A percentile compares a stretch with the other conserved stretches of the same genome.
These are phyloP conservation scores for Serendipita sp. DNA, from an alignment of 768 basidiomycete species.

Conservation along the genomic window DNA sequence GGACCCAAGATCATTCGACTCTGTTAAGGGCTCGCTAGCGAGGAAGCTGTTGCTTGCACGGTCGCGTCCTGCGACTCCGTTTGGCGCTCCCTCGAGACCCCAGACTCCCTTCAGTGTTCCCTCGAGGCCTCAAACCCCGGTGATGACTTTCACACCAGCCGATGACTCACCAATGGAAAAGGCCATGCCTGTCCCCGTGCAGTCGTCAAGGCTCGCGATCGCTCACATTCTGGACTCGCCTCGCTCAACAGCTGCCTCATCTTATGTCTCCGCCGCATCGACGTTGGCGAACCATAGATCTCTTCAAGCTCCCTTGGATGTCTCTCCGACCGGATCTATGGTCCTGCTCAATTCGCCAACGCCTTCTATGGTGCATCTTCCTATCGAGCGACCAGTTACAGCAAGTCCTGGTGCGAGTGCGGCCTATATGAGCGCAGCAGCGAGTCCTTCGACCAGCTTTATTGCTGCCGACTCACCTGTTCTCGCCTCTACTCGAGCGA, in stretches of 20 bases:
- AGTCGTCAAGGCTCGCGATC: neutral
- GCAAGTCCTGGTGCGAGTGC: neutral
- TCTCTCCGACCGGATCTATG: neutral
- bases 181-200: too few relatives aligned
- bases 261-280: neutral
- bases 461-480: neutral
- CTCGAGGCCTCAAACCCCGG: neutral
- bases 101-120: too few relatives aligned
- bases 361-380: neutral
- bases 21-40: neutral
- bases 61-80: neutral
- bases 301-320: neutral
- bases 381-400: neutral
- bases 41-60: neutral
- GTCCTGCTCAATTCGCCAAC: neutral
- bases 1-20: neutral
- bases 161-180: neutral
- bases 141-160: neutral
- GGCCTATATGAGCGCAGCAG: neutral
- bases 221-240: neutral
- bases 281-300: too few relatives aligned
- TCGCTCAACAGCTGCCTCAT: neutral
- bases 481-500: neutral
- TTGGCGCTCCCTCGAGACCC: too few relatives aligned
- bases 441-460: neutral